A percentile compares a stretch with the other conserved stretches of the same genome.
These are phyloP conservation scores for Eucalyptus leucophloia DNA, from an alignment of 345 rosid species.

Conservation along the genomic window DNA sequence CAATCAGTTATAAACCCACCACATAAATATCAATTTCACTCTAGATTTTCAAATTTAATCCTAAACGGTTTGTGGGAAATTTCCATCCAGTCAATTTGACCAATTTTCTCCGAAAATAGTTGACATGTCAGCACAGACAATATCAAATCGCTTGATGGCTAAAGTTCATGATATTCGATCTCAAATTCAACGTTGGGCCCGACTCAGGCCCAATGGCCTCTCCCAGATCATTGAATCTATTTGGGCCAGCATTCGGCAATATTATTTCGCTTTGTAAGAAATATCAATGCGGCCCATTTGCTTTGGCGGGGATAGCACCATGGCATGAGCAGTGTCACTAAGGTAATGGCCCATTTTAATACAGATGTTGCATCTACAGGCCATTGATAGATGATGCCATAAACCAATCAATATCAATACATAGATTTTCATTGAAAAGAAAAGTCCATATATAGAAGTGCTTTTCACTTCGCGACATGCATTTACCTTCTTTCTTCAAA, in stretches of 20 bases:
- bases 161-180: neutral
- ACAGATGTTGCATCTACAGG: neutral
- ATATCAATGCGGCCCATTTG: neutral
- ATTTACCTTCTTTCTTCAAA: neutral
- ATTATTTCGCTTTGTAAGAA: neutral
- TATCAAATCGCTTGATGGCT: neutral
- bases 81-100: neutral
- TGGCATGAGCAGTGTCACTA: neutral
- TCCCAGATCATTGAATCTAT: neutral
- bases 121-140: neutral
- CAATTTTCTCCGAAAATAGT: neutral
- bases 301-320: neutral
- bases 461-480: neutral
- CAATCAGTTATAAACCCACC: accelerated
- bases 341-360: neutral
- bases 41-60: neutral
- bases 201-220: neutral
- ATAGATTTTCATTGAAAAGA: neutral
- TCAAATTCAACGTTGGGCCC: neutral
- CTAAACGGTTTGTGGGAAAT: neutral
- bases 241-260: neutral
- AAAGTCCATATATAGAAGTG: neutral
- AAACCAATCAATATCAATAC: neutral
- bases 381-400: neutral
- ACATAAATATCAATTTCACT: neutral